phyloP scores from a whole-genome alignment of 2,329 filamentous ascomycete genomes.

The Phialophora macrospora region DNA sequence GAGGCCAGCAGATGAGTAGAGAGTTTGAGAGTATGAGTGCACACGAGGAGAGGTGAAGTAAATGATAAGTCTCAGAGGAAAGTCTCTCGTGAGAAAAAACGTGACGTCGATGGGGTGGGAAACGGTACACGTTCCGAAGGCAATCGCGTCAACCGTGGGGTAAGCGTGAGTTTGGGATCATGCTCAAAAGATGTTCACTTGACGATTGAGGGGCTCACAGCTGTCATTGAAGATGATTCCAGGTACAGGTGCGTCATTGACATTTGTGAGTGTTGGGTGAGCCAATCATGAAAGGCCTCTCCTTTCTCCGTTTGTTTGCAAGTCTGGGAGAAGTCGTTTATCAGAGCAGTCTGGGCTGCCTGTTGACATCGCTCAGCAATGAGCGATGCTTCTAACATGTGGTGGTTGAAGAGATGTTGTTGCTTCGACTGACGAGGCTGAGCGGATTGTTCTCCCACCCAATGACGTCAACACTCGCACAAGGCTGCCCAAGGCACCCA shows the following conservation, averaged over 20 bases:
- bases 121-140: neutral
- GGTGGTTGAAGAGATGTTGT: constrained; percentile 1
- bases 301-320: neutral
- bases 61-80: neutral
- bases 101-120: constrained; percentile 20
- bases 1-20: neutral
- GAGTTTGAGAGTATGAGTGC: neutral
- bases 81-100: constrained; percentile 9
- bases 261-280: neutral
- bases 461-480: constrained; percentile 27
- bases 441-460: constrained; percentile 12
- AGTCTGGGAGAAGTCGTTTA: neutral
- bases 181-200: neutral
- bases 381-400: neutral
- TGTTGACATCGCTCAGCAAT: neutral
- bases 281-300: neutral
- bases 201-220: constrained; percentile 13
- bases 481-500: neutral
- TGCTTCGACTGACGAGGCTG: constrained; percentile 8
- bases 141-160: constrained; percentile 8
- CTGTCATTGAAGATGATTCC: constrained; percentile 5
- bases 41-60: neutral
- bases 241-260: constrained; percentile 21
- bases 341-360: neutral
- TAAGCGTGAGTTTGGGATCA: neutral